Evolutionary conservation across 1,139 yeast genomes (phyloP).

Genomic region (Taiozyma sp.): DNA sequence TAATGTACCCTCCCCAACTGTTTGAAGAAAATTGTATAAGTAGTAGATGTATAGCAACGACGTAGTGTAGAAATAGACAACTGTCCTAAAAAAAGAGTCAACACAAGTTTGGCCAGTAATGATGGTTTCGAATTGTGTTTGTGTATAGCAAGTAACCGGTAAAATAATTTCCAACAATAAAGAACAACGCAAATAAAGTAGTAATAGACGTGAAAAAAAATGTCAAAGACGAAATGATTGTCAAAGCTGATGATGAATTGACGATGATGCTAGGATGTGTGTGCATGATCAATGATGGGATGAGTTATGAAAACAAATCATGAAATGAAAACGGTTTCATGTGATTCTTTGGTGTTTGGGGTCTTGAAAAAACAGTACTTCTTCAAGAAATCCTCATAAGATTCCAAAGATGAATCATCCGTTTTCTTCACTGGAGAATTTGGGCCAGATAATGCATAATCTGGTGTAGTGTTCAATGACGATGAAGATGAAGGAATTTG

Average conservation of each 20-base stretch:
- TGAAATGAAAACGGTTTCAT: slow-evolving; percentile 13
- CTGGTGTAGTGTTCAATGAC: not conserved
- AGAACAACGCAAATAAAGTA: not conserved
- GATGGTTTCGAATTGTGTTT: not conserved
- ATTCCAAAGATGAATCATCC: not conserved
- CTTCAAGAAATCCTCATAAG: slow-evolving; percentile 22
- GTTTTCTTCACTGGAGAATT: not conserved
- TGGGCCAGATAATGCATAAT: not conserved
- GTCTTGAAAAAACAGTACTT: slow-evolving; percentile 24
- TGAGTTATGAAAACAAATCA: slow-evolving; percentile 1
- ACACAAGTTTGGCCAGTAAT: not conserved
- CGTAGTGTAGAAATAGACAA: not conserved
- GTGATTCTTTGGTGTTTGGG: not conserved
- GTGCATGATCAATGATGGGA: not conserved
- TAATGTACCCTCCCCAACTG: not conserved
- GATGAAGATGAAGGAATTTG: slow-evolving; percentile 4
- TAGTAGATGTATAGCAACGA: not conserved
- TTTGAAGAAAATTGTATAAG: not conserved
- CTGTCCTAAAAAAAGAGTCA: not conserved
- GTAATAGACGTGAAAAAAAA: too few species aligned
- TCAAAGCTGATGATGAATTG: not conserved
- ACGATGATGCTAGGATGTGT: not conserved
- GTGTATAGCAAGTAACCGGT: not conserved
- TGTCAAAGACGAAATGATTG: not conserved
- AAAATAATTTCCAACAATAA: not conserved